A percentile compares a stretch with the other conserved stretches of the same genome.
phyloP scores from a whole-genome alignment of 2,329 filamentous ascomycete genomes.

The Chaetomium sp. region DNA sequence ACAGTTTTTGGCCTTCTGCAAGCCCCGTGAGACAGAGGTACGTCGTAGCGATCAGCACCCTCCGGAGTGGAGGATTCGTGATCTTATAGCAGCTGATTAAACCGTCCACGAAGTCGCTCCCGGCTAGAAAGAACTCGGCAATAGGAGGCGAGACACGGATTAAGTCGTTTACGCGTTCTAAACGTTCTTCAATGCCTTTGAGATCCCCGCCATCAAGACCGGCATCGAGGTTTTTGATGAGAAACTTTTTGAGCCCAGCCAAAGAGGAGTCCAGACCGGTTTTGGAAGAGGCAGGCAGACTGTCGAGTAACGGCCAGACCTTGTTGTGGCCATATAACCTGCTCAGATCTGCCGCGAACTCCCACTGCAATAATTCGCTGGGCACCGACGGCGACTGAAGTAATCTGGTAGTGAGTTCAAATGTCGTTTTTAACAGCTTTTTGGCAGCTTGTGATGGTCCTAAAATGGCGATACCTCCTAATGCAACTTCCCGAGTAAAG shows the following conservation, averaged over 20 bases:
- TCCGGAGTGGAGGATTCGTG: slow-evolving; percentile 57
- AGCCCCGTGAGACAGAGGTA: slow-evolving; percentile 72
- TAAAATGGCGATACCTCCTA: slow-evolving; percentile 30
- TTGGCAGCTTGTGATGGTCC: slow-evolving; percentile 31
- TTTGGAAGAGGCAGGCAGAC: slow-evolving; percentile 47
- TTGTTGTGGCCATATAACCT: slow-evolving; percentile 60
- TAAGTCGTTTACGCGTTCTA: slow-evolving; percentile 57
- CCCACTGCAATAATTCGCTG: slow-evolving; percentile 51
- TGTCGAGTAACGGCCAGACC: slow-evolving; percentile 42
- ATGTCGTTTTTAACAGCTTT: slow-evolving; percentile 55
- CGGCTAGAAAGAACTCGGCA: slow-evolving; percentile 64
- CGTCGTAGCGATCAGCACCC: slow-evolving; percentile 61
- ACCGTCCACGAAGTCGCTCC: slow-evolving; percentile 81
- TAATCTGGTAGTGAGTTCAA: slow-evolving; percentile 56
- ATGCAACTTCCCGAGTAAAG: slow-evolving; percentile 53
- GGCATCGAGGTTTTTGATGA: slow-evolving; percentile 58
- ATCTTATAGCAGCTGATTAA: slow-evolving; percentile 60
- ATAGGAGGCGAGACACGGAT: slow-evolving; percentile 53
- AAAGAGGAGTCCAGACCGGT: slow-evolving; percentile 48
- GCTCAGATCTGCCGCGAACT: slow-evolving; percentile 62
- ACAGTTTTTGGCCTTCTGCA: slow-evolving; percentile 61
- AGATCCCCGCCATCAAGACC: slow-evolving; percentile 48
- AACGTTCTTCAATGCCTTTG: slow-evolving; percentile 44
- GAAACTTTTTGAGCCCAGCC: slow-evolving; percentile 51
- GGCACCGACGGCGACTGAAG: slow-evolving; percentile 41